These are phyloP conservation scores for Alternaria ethzedia DNA, from an alignment of 2,329 filamentous ascomycete species.

Conservation along the genomic window DNA sequence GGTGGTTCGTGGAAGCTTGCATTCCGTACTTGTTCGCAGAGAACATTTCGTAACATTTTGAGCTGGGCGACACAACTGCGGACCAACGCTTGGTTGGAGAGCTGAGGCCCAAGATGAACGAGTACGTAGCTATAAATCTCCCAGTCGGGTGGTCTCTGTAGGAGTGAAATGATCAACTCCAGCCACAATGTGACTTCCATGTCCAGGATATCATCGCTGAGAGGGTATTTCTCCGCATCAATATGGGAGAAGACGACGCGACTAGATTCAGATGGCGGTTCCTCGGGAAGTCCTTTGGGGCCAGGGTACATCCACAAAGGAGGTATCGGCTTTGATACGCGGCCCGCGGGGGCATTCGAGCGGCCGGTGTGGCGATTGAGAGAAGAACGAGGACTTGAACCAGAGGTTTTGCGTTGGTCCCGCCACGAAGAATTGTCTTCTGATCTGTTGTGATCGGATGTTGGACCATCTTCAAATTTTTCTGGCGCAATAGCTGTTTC, in stretches of 20 bases:
- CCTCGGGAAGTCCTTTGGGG: constrained; percentile 60
- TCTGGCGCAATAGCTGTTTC: constrained; percentile 58
- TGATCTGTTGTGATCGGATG: constrained; percentile 26
- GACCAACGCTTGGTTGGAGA: constrained; percentile 90
- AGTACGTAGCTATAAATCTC: constrained; percentile 91
- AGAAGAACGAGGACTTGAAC: constrained; percentile 42
- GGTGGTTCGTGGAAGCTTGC: constrained; percentile 84
- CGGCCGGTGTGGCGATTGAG: constrained; percentile 39
- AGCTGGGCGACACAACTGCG: constrained; percentile 75
- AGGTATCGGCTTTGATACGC: constrained; percentile 41
- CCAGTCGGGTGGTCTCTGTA: constrained; percentile 81
- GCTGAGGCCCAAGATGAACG: constrained; percentile 82
- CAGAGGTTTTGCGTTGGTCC: constrained; percentile 39
- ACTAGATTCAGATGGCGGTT: constrained; percentile 57
- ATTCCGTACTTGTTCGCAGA: constrained; percentile 83
- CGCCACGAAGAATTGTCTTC: constrained; percentile 41
- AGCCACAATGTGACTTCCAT: constrained; percentile 68
- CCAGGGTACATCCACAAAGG: constrained; percentile 66
- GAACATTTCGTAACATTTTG: constrained; percentile 72
- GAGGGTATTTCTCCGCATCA: constrained; percentile 44
- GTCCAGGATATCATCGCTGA: constrained; percentile 50
- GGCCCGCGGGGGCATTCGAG: constrained; percentile 29
- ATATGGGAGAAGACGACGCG: constrained; percentile 58
- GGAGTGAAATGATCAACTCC: constrained; percentile 75
- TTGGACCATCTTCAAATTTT: constrained; percentile 48